Conservation (phyloP, 805 yeast genomes). For the Metschnikowia kunwiensis region DNA sequence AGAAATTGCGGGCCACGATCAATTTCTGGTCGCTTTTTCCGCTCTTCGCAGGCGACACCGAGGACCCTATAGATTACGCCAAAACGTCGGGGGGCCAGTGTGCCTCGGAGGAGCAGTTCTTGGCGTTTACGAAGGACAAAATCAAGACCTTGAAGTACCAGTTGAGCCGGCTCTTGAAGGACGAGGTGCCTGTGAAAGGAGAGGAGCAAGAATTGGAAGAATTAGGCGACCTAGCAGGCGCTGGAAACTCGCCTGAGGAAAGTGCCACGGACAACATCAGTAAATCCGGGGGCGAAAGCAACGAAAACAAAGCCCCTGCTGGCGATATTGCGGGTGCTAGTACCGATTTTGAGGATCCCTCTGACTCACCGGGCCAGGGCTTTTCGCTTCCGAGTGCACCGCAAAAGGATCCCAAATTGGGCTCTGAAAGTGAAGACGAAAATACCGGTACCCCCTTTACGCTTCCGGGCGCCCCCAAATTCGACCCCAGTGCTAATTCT, state of each 20-base stretch:
- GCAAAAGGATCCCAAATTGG: background rate
- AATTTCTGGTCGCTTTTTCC: slow-evolving; percentile 51
- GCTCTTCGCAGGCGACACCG: slow-evolving; percentile 27
- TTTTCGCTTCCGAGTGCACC: background rate
- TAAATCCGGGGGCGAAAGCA: background rate
- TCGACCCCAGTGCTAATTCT: slow-evolving; percentile 24
- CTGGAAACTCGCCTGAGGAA: background rate
- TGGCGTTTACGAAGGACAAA: slow-evolving; percentile 44
- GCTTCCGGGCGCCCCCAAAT: slow-evolving; percentile 41
- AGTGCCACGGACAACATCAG: background rate
- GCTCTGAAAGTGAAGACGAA: background rate
- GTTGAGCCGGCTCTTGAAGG: slow-evolving; percentile 38
- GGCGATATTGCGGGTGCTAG: background rate
- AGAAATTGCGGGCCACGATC: slow-evolving; percentile 51
- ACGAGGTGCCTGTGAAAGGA: slow-evolving; percentile 28
- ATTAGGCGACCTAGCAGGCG: background rate
- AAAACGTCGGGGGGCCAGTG: slow-evolving; percentile 61
- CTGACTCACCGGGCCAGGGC: background rate
- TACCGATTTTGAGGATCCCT: background rate
- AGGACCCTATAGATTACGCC: slow-evolving; percentile 28
- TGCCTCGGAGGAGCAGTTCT: slow-evolving; percentile 57
- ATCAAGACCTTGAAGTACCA: slow-evolving; percentile 48
- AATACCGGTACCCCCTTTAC: slow-evolving; percentile 8
- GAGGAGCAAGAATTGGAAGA: slow-evolving; percentile 28
- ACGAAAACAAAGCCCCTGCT: background rate